Evolutionary conservation across 2,329 filamentous ascomycete genomes (phyloP).

Genomic region (Ophiostoma quercus): DNA sequence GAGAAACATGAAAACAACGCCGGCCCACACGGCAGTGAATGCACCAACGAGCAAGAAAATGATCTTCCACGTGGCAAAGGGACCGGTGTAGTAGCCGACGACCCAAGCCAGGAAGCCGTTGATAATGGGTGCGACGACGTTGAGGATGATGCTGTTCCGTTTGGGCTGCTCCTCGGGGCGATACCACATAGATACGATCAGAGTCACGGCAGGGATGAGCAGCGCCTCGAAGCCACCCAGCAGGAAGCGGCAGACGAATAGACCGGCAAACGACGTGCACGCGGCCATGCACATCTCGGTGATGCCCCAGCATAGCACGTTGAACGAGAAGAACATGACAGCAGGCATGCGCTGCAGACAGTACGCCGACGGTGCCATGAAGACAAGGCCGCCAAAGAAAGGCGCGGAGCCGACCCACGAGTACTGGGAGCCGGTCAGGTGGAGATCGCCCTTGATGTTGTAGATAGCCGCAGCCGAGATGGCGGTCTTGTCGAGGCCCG

Average conservation of each 20-base stretch:
- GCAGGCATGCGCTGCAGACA: constrained; percentile 27
- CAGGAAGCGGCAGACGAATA: constrained; percentile 29
- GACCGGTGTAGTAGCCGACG: constrained; percentile 28
- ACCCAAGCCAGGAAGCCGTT: constrained; percentile 30
- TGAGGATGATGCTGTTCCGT: constrained; percentile 31
- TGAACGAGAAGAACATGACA: constrained; percentile 26
- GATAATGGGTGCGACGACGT: constrained; percentile 30
- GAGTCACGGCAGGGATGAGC: constrained; percentile 28
- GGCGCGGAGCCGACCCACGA: constrained; percentile 30
- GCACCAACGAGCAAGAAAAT: constrained; percentile 30
- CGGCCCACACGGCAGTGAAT: constrained; percentile 29
- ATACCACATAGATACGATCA: constrained; percentile 29
- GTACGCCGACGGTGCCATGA: constrained; percentile 29
- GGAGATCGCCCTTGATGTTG: constrained; percentile 28
- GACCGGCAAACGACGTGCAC: constrained; percentile 27
- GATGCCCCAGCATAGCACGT: constrained; percentile 29
- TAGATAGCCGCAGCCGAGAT: constrained; percentile 31
- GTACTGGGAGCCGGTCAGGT: constrained; percentile 31
- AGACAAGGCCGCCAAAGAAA: constrained; percentile 29
- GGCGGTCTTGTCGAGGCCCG: constrained; percentile 29
- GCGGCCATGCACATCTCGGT: constrained; percentile 28
- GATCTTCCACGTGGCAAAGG: constrained; percentile 30
- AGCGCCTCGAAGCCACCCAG: constrained; percentile 29
- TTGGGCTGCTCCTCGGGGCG: constrained; percentile 31
- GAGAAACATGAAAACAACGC: constrained; percentile 28